Evolutionary conservation across 495 filamentous ascomycete species (phyloP), one percentile per base, ranked within the genome.

Genomic region (Aspergillus mulundensis): DNA sequence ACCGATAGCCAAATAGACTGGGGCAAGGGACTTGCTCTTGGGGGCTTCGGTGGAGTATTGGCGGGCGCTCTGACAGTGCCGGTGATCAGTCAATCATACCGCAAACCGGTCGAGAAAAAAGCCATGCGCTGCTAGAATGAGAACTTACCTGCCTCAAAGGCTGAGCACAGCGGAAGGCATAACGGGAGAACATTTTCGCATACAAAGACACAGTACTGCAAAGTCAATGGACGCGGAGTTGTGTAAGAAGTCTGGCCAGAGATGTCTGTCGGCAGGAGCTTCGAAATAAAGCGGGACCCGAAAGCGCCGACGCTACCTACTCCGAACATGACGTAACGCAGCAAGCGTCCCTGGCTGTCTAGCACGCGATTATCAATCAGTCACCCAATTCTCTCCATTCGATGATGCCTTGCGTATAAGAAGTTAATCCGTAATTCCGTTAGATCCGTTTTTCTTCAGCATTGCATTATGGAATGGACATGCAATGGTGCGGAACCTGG

Each of bases 41-140:
- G 74, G 62, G 20, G 72, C 72, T 54, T 77, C 74, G 24, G 74
- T 61, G 44, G 79, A 79, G 70, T 81, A 81, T 60, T 72, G 73
- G 67, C 79, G 79, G 68, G 79, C 68, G 64, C 68, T 68, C 79
- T 81, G 56, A 10, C n/a, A 20, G 14, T 34, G 47, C 23, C 21
- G 23, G n/a, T 61, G 23, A 12, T 61, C 30, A 59, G 53, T 34
- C 32, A 36, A 40, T 49, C 38, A 38, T 18, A 7, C 15, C 34
- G 42, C 34, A 47, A 46, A 25, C 16, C 24, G 36, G 38, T 34
- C 5, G 24, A 39, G n/a, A 41, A 48, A 15, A 47, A 51, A 42
- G 34, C 32, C 14, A 18, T 5, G 36, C 23, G 8, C 8, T 23
- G 23, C n/a, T 24, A n/a, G n/a, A 30, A 46, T 15, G 14, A 44